Evolutionary conservation across 495 filamentous ascomycete species (phyloP), one percentile per base, ranked within the genome.

Genomic region (Amniculicola lignicola): DNA sequence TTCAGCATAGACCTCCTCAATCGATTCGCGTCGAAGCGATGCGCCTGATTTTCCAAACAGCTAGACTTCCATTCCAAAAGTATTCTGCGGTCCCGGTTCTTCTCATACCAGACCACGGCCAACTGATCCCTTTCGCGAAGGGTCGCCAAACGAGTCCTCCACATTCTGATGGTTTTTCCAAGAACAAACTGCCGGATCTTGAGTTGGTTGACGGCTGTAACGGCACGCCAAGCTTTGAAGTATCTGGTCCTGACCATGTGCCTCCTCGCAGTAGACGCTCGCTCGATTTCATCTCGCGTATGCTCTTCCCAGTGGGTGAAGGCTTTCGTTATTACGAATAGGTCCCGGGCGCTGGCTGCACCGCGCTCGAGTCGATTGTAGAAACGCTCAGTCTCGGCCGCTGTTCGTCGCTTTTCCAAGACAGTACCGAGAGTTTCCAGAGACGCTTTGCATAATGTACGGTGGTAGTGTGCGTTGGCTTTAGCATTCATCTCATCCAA

Each of bases 201-300:
- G 25, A 82, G 62, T 51, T 84, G 75, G 61, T 89, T 86, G 37
- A 86, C 81, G 5, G 75, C 77, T 10, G 88, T 90, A 40, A 89
- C 83, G 37, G 82, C 82, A 28, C 81, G 77, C 88, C 88, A 93
- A 2, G 82, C 83, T 59, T 83, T 82, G 66, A 91, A 93, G 61
- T 84, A 89, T 50, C 83, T 84, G 50, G 81, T 78, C 56, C 82
- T 73, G 11, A 91, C 70, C 21, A 91, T 78, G 67, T 87, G 86
- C 55, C 78, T 70, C 51, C 85, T 78, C 21, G 85, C 87, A 44
- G 78, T 72, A 18, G 75, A 75, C 2, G 83, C 84, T 31, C 71
- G 75, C 52, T 77, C 71, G 15, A 79, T 73, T 58, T 85, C 78
- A 40, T 89, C 84, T 5, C 74, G 75, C 31, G 82, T 73, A 15